Evolutionary conservation across 768 basidiomycete genomes (phyloP).

Genomic region (Obba rivulosa): DNA sequence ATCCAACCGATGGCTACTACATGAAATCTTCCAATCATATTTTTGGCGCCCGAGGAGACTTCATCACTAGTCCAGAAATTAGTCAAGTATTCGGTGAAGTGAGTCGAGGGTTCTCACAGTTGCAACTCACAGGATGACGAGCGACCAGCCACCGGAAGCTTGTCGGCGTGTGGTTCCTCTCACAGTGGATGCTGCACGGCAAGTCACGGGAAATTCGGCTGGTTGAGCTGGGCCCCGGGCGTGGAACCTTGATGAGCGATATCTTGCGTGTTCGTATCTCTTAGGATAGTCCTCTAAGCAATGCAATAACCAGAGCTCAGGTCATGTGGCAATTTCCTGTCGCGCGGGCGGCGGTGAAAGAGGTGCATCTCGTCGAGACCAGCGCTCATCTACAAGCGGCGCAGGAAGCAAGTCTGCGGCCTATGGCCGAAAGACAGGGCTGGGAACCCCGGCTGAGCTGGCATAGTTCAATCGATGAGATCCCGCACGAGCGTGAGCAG

Average conservation of each 20-base stretch:
- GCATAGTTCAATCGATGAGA: constrained; percentile 69
- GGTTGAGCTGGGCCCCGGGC: constrained; percentile 90
- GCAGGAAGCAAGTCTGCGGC: constrained; percentile 50
- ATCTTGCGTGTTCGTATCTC: constrained; percentile 64
- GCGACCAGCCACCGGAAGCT: constrained; percentile 47
- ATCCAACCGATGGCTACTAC: constrained; percentile 92
- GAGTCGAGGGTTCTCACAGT: constrained; percentile 18
- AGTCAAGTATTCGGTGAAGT: constrained; percentile 97
- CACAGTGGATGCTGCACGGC: constrained; percentile 62
- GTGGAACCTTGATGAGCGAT: constrained; percentile 89
- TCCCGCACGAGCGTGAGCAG: constrained; percentile 40
- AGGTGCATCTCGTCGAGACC: constrained; percentile 79
- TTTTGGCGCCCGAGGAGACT: constrained; percentile 87
- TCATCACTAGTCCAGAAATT: constrained; percentile 95
- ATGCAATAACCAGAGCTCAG: constrained; percentile 26
- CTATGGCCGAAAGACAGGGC: constrained; percentile 22
- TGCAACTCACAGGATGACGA: constrained; percentile 32
- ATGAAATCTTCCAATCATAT: constrained; percentile 68
- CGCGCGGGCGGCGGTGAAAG: constrained; percentile 28
- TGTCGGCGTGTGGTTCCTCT: constrained; percentile 80
- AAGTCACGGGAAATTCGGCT: constrained; percentile 51
- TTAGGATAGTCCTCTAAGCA: not conserved
- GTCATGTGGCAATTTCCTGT: constrained; percentile 45
- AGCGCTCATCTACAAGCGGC: constrained; percentile 59
- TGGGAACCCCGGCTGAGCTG: constrained; percentile 45